Evolutionary conservation across 306 rosid species (phyloP), one percentile per base, ranked within the genome.

Genomic region (Fragaria vesca): DNA sequence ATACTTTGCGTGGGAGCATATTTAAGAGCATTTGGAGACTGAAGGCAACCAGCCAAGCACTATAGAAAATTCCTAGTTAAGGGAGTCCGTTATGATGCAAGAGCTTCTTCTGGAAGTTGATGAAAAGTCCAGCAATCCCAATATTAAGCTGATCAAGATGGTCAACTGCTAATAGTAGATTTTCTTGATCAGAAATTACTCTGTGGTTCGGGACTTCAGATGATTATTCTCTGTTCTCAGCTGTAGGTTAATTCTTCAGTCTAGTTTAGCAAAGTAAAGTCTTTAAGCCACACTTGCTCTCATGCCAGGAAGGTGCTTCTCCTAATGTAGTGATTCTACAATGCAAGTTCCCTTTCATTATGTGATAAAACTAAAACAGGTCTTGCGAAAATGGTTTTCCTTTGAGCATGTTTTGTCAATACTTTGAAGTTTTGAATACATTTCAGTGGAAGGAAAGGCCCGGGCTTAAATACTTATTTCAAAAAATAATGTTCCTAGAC

Each of bases 231-330:
- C 3, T 0, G 58, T 52, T 18, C 58, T 52, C 11, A 21, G 1
- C 32, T 57, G 30, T 21, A 20, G 63, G 30, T 12, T 21, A 57
- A 21, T 57, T n/a, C 24, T 57, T 57, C 30, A n/a, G 28, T 16
- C 57, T 51, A 51, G 58, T 21, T n/a, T 46, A 46, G 9, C 28
- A 2, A n/a, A 57, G 1, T 24, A 8, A 57, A 42, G 13, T 34
- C 16, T 8, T 34, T 34, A 7, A 26, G 70, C 42, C 47, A 36
- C n/a, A 2, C 50, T 67, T 8, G 28, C 48, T 66, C 16, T 11
- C 24, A 40, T 16, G 50, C 71, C 26, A 66, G 50, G 30, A 66
- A 26, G 30, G 71, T 66, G 50, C 71, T 67, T 67, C 71, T 67
- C 30, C 26, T 20, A 20, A 11, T 20, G 12, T 17, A 38, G 15